Evolutionary conservation across 805 yeast genomes (phyloP).

Genomic region (Myxozyma sirexii): DNA sequence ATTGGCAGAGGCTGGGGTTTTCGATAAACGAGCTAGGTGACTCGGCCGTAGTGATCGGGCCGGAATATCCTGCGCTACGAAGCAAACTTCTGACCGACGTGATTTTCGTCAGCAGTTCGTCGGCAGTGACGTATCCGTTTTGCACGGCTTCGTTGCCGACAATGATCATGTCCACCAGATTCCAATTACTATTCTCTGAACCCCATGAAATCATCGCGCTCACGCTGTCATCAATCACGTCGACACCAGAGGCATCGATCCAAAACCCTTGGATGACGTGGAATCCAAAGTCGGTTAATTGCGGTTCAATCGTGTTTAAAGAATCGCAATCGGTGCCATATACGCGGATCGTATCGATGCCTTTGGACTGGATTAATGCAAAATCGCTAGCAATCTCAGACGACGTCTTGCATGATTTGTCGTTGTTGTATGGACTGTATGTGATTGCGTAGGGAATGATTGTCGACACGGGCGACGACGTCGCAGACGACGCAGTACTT

Average conservation of each 20-base stretch:
- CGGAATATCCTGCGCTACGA: slow-evolving; percentile 71
- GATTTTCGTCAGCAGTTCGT: slow-evolving; percentile 67
- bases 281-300: slow-evolving; percentile 50
- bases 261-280: slow-evolving; percentile 86
- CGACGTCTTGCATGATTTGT: slow-evolving; percentile 64
- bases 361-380: slow-evolving; percentile 56
- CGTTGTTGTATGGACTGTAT: slow-evolving; percentile 62
- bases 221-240: slow-evolving; percentile 67
- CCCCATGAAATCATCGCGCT: slow-evolving; percentile 55
- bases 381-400: slow-evolving; percentile 64
- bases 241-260: slow-evolving; percentile 65
- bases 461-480: slow-evolving; percentile 19
- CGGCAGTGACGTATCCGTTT: slow-evolving; percentile 60
- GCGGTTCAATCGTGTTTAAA: slow-evolving; percentile 48
- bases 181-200: slow-evolving; percentile 59
- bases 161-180: slow-evolving; percentile 71
- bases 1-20: slow-evolving; percentile 66
- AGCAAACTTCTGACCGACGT: slow-evolving; percentile 61
- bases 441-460: slow-evolving; percentile 23
- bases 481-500: slow-evolving; percentile 7
- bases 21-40: slow-evolving; percentile 75
- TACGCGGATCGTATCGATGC: slow-evolving; percentile 68
- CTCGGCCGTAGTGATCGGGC: slow-evolving; percentile 80
- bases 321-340: slow-evolving; percentile 89
- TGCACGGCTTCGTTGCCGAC: slow-evolving; percentile 87